Evolutionary conservation across 129 eudicot genomes (phyloP), one percentile per base, ranked within the genome.

Genomic region (Smallanthus sonchifolius): DNA sequence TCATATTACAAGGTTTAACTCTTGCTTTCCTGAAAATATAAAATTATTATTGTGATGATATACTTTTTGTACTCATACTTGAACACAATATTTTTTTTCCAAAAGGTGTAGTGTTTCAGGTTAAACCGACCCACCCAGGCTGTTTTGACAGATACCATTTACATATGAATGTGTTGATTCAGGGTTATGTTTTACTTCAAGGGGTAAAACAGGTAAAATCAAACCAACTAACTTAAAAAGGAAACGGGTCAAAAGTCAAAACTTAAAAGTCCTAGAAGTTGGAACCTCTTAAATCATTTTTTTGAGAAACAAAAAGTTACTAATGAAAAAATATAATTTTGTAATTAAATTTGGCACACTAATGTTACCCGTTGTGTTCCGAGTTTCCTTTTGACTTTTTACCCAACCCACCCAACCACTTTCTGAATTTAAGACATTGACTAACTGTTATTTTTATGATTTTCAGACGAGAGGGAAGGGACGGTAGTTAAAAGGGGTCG

Each of bases 381-480:
- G 28, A 16, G 6, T 52, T 30, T 16, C 6, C 30, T 57, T 54
- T 57, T 57, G 37, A 10, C n/a, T 6, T 4, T 15, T 57, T 57
- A 57, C 37, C 64, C 42, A 30, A 60, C 66, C 19, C 10, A 13
- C 42, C 15, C 8, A 4, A 5, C 43, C 67, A 61, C 3, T 28
- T 57, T 57, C 7, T 28, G 37, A 59, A 28, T 30, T 57, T 10
- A 59, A 59, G 65, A 30, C n/a, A 0, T 59, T 1, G 7, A 13
- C 40, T 7, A 28, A 49, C 16, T 1, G 3, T 60, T 59, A 9
- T 0, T 16, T 32, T 17, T 45, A n/a, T 35, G 40, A 75, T 20
- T 37, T 81, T 76, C 84, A 84, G 98, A 86, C 67, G 96, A 81
- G 66, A 91, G 84, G 80, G 97, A 89, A 75, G 88, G 83, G 43